Evolutionary conservation across 495 filamentous ascomycete species (phyloP).

Genomic region (Trichoderma virens): DNA sequence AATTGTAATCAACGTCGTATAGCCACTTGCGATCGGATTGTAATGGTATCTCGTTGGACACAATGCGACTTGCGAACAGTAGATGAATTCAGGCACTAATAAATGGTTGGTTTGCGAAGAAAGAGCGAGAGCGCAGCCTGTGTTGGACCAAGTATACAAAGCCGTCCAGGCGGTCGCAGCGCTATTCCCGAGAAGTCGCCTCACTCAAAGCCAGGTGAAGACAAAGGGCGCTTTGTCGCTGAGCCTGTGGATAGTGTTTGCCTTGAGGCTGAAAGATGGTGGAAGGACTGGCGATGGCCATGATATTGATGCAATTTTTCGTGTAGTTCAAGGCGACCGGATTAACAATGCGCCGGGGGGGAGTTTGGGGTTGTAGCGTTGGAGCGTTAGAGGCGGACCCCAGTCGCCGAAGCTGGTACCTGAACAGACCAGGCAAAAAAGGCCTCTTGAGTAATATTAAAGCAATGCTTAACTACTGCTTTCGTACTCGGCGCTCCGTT

Average conservation of each 20-base stretch:
- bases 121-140: not conserved
- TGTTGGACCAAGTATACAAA: not conserved
- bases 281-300: not conserved
- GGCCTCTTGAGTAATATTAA: not conserved
- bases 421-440: not conserved
- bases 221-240: not conserved
- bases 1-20: not conserved
- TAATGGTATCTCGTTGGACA: not conserved
- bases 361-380: not conserved
- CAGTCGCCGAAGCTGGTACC: not conserved
- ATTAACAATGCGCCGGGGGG: not conserved
- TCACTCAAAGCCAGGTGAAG: not conserved
- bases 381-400: not conserved
- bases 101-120: not conserved
- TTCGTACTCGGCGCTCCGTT: not conserved
- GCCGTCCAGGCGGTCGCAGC: not conserved
- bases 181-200: constrained; percentile 1
- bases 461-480: not conserved
- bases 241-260: not conserved
- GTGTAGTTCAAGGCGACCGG: constrained; percentile 6
- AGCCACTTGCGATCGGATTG: not conserved
- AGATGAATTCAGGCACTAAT: not conserved
- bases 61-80: constrained; percentile 1
- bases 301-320: constrained; percentile 8
- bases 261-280: not conserved